phyloP scores from a whole-genome alignment of 345 rosid genomes.

The Gynandropsis gynandra region DNA sequence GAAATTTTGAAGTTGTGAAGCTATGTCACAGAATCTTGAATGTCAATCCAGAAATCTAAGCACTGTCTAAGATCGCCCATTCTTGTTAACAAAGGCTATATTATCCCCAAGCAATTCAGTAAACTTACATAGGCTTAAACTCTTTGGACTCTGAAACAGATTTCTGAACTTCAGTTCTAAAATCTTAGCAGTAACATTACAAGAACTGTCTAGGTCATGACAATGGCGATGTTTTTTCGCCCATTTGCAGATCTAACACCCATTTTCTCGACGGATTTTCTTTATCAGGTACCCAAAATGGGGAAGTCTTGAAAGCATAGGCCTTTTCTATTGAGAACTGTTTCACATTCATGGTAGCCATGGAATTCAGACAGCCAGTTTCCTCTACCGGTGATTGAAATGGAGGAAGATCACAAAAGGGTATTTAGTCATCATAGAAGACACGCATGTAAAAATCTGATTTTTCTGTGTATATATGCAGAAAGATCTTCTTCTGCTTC shows the following conservation, averaged over 20 bases:
- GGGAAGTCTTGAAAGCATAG: conserved; percentile 20
- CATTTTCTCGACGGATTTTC: background rate
- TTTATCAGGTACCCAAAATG: conserved; percentile 26
- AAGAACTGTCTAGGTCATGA: background rate
- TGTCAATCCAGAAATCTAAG: too few species aligned
- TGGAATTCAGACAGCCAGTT: conserved; percentile 4
- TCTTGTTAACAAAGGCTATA: too few species aligned
- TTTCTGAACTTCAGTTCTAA: background rate
- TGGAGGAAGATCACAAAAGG: conserved; percentile 21
- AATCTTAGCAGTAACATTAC: conserved; percentile 3
- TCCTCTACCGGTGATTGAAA: conserved; percentile 13
- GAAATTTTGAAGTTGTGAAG: background rate
- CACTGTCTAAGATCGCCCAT: too few species aligned
- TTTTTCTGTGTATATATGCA: conserved; percentile 21
- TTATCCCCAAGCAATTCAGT: too few species aligned
- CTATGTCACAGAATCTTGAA: too few species aligned
- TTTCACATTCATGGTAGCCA: conserved; percentile 13
- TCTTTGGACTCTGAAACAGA: background rate
- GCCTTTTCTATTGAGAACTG: conserved; percentile 1
- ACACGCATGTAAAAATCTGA: conserved; percentile 19
- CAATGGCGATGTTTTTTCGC: background rate
- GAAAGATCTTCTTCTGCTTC: conserved; percentile 18
- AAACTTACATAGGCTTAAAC: too few species aligned
- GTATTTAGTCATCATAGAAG: conserved; percentile 20
- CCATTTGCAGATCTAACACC: background rate